Conservation (phyloP, 768 basidiomycete species). For the Obba rivulosa region DNA sequence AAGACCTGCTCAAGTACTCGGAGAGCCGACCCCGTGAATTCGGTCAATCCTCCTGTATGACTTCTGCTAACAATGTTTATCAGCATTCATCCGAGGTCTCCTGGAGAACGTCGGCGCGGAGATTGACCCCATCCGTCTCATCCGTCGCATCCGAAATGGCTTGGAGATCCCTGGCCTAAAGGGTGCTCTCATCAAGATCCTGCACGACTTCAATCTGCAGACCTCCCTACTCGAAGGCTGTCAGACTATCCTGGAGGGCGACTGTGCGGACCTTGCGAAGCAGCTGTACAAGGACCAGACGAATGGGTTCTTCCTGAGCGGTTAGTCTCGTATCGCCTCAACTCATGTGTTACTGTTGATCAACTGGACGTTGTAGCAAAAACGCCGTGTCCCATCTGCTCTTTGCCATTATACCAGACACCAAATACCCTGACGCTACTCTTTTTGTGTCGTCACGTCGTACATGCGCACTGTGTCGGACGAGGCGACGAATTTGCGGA, state of each 20-base stretch:
- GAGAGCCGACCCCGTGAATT: constrained; percentile 79
- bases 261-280: constrained; percentile 67
- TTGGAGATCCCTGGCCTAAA: constrained; percentile 95
- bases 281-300: constrained; percentile 72
- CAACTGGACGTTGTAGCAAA: constrained; percentile 39
- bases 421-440: constrained; percentile 61
- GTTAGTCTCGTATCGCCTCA: constrained; percentile 38
- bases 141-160: constrained; percentile 92
- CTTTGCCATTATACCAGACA: constrained; percentile 47
- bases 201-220: constrained; percentile 94
- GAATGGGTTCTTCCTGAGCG: constrained; percentile 69
- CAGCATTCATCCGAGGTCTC: constrained; percentile 90
- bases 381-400: constrained; percentile 63
- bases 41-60: neutral
- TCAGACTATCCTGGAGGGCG: constrained; percentile 78
- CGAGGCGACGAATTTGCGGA: constrained; percentile 58
- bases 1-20: constrained; percentile 89
- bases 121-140: constrained; percentile 91
- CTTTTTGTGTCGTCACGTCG: constrained; percentile 85
- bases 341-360: neutral
- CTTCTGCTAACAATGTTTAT: neutral
- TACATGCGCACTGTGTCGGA: constrained; percentile 76
- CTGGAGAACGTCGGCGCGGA: constrained; percentile 96
- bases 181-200: constrained; percentile 90
- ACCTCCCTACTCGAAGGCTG: constrained; percentile 92